phyloP scores from a whole-genome alignment of 2,329 filamentous ascomycete species.

The Meredithiella fracta region DNA sequence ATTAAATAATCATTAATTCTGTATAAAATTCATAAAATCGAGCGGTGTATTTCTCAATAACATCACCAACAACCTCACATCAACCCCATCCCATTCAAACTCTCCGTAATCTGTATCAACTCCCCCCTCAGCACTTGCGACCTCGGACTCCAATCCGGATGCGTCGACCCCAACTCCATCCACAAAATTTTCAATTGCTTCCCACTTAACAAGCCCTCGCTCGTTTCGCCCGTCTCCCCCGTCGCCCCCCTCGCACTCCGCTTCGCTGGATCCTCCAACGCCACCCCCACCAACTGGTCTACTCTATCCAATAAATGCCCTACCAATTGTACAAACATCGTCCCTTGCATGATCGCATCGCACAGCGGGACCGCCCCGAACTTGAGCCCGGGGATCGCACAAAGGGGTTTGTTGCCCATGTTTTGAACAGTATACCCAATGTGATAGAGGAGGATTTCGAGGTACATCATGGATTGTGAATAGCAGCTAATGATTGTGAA shows the following conservation, averaged over 20 bases:
- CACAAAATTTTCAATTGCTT: slow-evolving; percentile 9
- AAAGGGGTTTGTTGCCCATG: slow-evolving; percentile 10
- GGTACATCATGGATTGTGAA: slow-evolving; percentile 18
- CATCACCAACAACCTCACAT: background rate
- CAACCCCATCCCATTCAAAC: background rate
- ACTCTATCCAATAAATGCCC: slow-evolving; percentile 18
- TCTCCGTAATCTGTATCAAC: background rate
- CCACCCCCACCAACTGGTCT: slow-evolving; percentile 19
- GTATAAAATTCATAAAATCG: too few relatives aligned
- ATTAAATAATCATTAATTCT: background rate
- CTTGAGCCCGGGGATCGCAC: slow-evolving; percentile 16
- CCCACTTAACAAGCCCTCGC: slow-evolving; percentile 1
- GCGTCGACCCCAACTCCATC: slow-evolving; percentile 4
- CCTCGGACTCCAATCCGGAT: slow-evolving; percentile 10
- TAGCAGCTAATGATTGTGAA: slow-evolving; percentile 21
- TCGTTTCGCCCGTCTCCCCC: too few relatives aligned
- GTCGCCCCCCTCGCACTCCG: too few relatives aligned
- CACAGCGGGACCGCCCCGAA: slow-evolving; percentile 18
- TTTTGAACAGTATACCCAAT: slow-evolving; percentile 16
- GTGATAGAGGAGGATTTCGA: slow-evolving; percentile 17
- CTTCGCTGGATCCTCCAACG: slow-evolving; percentile 9
- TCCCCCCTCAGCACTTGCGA: slow-evolving; percentile 3
- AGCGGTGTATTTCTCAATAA: background rate
- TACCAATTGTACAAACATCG: slow-evolving; percentile 19
- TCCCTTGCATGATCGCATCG: slow-evolving; percentile 19